These are phyloP conservation scores for Neofusicoccum kwambonambiense DNA, from an alignment of 2,329 filamentous ascomycete species.

Conservation along the genomic window DNA sequence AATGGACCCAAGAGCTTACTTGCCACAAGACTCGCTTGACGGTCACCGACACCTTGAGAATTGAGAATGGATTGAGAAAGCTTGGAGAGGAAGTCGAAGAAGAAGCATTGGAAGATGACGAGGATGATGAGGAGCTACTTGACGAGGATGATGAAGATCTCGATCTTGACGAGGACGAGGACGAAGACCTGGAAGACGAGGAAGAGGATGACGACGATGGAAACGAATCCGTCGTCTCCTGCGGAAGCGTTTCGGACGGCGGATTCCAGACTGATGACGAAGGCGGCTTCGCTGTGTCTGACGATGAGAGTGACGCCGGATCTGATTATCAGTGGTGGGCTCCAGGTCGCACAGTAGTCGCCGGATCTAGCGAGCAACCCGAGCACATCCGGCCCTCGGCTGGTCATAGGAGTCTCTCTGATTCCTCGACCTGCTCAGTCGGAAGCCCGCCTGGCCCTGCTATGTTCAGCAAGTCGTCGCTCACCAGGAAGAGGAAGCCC, in stretches of 20 bases:
- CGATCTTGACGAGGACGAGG: conserved; percentile 31
- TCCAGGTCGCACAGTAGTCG: conserved; percentile 49
- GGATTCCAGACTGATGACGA: conserved; percentile 82
- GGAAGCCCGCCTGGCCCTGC: conserved; percentile 33
- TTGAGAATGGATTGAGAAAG: conserved; percentile 84
- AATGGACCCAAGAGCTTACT: conserved; percentile 78
- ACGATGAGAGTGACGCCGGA: conserved; percentile 63
- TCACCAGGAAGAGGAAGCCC: conserved; percentile 49
- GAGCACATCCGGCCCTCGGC: conserved; percentile 46
- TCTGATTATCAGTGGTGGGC: conserved; percentile 68
- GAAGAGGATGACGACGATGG: conserved; percentile 50
- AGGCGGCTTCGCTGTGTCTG: conserved; percentile 67
- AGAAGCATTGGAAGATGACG: conserved; percentile 72
- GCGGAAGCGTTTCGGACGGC: conserved; percentile 51
- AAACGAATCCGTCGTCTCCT: conserved; percentile 28
- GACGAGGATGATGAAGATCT: conserved; percentile 44
- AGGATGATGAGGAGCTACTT: conserved; percentile 62
- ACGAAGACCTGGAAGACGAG: conserved; percentile 48
- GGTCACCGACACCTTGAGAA: conserved; percentile 82
- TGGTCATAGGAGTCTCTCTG: conserved; percentile 48
- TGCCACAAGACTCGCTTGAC: conserved; percentile 71
- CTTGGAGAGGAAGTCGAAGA: conserved; percentile 88
- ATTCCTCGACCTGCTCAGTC: conserved; percentile 55
- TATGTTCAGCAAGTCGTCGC: conserved; percentile 23
- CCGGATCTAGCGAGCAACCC: conserved; percentile 54